Conservation (phyloP, 495 filamentous ascomycete genomes). For the Pseudevernia furfuracea region DNA sequence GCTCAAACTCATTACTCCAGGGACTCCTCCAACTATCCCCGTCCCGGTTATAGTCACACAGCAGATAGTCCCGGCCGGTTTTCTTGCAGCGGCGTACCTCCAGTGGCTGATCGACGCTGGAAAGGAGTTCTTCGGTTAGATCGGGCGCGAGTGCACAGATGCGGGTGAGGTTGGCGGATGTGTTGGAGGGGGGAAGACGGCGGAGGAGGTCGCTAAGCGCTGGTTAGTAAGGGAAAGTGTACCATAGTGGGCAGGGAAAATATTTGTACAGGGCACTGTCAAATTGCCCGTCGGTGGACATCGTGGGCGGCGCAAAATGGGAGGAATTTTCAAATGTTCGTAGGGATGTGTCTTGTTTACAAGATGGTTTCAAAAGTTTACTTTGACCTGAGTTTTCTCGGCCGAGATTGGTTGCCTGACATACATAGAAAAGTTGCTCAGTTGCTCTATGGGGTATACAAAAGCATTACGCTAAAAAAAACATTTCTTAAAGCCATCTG, state of each 20-base stretch:
- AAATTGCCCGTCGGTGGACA: slow-evolving; percentile 47
- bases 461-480: slow-evolving; percentile 14
- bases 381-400: background rate
- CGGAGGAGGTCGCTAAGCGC: slow-evolving; percentile 84
- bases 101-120: slow-evolving; percentile 93
- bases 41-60: slow-evolving; percentile 99
- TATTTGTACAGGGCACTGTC: slow-evolving; percentile 54
- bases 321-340: background rate
- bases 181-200: slow-evolving; percentile 89
- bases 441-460: slow-evolving; percentile 24
- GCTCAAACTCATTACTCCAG: slow-evolving; percentile 98
- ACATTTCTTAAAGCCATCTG: background rate
- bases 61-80: slow-evolving; percentile 88
- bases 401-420: background rate
- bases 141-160: slow-evolving; percentile 82
- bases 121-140: slow-evolving; percentile 94
- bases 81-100: slow-evolving; percentile 75
- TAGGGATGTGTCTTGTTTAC: background rate
- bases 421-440: background rate
- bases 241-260: background rate
- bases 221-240: slow-evolving; percentile 10
- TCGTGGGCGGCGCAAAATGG: slow-evolving; percentile 28
- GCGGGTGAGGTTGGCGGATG: slow-evolving; percentile 70
- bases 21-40: slow-evolving; percentile 94
- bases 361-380: background rate